Conservation (phyloP, 768 basidiomycete genomes). For the Trametopsis cervina region DNA sequence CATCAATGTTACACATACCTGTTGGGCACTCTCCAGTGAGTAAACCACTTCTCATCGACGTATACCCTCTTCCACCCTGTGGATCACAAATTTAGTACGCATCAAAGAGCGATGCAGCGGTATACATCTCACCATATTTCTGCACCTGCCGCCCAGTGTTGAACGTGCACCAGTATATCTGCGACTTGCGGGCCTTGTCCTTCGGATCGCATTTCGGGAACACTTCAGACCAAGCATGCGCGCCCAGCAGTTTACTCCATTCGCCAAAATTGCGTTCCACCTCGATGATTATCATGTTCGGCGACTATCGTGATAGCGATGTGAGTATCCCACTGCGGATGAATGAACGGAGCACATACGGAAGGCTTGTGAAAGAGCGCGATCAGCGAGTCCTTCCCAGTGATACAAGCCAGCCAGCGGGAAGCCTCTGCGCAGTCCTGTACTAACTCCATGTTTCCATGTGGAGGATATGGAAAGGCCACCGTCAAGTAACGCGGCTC, state of each 20-base stretch:
- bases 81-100: not conserved
- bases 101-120: not conserved
- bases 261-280: constrained; percentile 25
- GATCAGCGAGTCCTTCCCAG: constrained; percentile 27
- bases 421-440: constrained; percentile 32
- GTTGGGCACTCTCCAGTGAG: constrained; percentile 21
- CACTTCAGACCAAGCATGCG: constrained; percentile 36
- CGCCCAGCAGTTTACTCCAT: constrained; percentile 33
- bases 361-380: constrained; percentile 39
- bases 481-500: constrained; percentile 40
- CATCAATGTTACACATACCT: constrained; percentile 15
- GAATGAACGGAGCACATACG: constrained; percentile 24
- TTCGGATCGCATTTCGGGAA: constrained; percentile 26
- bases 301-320: constrained; percentile 24
- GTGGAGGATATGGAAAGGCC: constrained; percentile 35
- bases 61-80: constrained; percentile 43
- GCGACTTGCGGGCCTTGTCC: constrained; percentile 21
- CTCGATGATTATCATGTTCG: constrained; percentile 39
- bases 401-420: constrained; percentile 37
- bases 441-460: constrained; percentile 34
- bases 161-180: constrained; percentile 35
- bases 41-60: constrained; percentile 38
- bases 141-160: constrained; percentile 34
- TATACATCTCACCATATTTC: constrained; percentile 37
- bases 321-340: not conserved